Base-by-base conservation (phyloP, 225 moss, liverwort and hornwort species). In the Ulota crispa region DNA sequence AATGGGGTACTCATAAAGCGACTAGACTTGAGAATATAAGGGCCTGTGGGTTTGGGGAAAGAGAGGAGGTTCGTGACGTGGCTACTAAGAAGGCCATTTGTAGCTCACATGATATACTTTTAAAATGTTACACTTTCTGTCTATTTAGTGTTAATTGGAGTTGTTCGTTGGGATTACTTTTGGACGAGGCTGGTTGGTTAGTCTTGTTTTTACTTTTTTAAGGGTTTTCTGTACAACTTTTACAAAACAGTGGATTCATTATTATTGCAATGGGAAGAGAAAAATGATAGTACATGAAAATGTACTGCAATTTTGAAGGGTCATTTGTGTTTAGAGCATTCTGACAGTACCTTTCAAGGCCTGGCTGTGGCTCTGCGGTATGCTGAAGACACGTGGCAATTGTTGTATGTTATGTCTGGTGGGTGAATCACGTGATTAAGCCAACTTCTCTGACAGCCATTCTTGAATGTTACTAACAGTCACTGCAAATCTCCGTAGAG, bases 61-160 rank as follows among this genome's bases (percentile, higher is more conserved):
- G 79, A 76, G 76, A 59, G 59, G 76, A 70, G 71, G 76, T 60
- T 68, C 47, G 34, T 75, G 28, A n/a, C 13, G 31, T 65, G 83
- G 70, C 64, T 71, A 57, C 75, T 56, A 64, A 86, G 79, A 75
- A 86, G 79, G 57, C 79, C 75, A 47, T 36, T 69, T 70, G 45
- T 75, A 75, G 56, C 43, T 82, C 68, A n/a, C n/a, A 43, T 75
- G 74, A 41, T 21, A 78, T 39, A 9, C 74, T 65, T 31, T 50
- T 60, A 23, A 23, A 41, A 71, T 65, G 24, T 39, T 57, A 53
- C 34, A 26, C 54, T 63, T 82, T 34, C 16, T 26, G 47, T 39
- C 63, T 69, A 11, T 27, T 65, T 69, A n/a, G 15, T 64, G 64
- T 4, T 14, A 39, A 12, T 57, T 37, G 34, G 55, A 10, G 19